These are phyloP conservation scores for Darksidea phi DNA, from an alignment of 495 filamentous ascomycete species.

Conservation along the genomic window DNA sequence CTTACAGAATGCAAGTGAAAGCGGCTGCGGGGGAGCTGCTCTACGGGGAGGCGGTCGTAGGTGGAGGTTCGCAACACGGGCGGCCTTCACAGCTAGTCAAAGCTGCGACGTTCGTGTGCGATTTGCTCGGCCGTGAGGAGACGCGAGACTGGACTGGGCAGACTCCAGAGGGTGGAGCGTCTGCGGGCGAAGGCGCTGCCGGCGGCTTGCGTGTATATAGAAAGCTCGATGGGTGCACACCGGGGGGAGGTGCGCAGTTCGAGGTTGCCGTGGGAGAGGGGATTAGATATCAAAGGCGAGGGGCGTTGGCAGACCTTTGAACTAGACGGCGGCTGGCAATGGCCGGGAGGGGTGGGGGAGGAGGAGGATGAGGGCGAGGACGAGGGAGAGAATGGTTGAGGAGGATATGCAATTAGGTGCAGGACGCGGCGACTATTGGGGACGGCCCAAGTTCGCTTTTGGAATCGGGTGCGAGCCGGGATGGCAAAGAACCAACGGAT, in stretches of 20 bases:
- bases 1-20: conserved; percentile 16
- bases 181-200: conserved; percentile 21
- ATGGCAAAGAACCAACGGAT: conserved; percentile 14
- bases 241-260: conserved; percentile 9
- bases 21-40: conserved; percentile 19
- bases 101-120: conserved; percentile 37
- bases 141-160: conserved; percentile 12
- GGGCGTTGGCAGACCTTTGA: conserved; percentile 16
- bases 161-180: conserved; percentile 2
- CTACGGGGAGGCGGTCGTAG: conserved; percentile 13
- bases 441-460: conserved; percentile 23
- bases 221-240: conserved; percentile 19
- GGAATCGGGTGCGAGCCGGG: conserved; percentile 26
- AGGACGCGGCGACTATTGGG: conserved; percentile 27
- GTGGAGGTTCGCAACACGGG: conserved; percentile 15
- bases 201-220: conserved; percentile 26
- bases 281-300: conserved; percentile 10
- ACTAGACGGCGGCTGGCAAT: conserved; percentile 30
- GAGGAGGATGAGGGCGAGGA: conserved; percentile 16
- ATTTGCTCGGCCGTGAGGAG: conserved; percentile 2
- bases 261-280: conserved; percentile 14
- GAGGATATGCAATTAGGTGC: conserved; percentile 29
- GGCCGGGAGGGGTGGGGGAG: conserved; percentile 22
- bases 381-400: conserved; percentile 24
- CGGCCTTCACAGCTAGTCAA: conserved; percentile 43